Evolutionary conservation across 306 rosid species (phyloP).

Genomic region (Pterocarpus santalinus): DNA sequence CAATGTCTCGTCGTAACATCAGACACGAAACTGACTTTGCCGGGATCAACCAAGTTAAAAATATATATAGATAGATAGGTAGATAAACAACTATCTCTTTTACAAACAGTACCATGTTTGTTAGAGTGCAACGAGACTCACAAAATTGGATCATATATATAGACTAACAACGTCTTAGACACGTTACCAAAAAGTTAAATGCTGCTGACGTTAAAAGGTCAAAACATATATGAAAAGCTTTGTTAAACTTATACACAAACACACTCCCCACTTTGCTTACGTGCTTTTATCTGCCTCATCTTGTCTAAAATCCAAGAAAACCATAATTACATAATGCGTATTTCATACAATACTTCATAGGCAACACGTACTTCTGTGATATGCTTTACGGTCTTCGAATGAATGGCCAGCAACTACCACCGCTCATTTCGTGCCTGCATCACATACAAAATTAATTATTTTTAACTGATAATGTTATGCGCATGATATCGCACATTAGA

Average conservation of each 20-base stretch:
- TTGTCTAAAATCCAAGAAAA: slow-evolving; percentile 20
- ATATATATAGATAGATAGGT: too few relatives aligned
- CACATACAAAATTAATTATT: background rate
- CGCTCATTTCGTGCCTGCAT: slow-evolving; percentile 60
- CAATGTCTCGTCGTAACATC: too few relatives aligned
- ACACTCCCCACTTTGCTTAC: slow-evolving; percentile 1
- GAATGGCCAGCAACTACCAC: slow-evolving; percentile 58
- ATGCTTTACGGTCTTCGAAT: slow-evolving; percentile 36
- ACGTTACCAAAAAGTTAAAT: too few relatives aligned
- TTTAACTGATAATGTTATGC: background rate
- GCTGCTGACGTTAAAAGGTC: too few relatives aligned
- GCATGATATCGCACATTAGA: background rate
- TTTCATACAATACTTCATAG: background rate
- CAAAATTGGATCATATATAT: too few relatives aligned
- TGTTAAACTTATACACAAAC: slow-evolving; percentile 1
- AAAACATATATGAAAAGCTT: too few relatives aligned
- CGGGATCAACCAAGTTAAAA: too few relatives aligned
- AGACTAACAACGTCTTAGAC: too few relatives aligned
- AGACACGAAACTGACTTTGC: too few relatives aligned
- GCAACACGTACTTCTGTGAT: slow-evolving; percentile 38
- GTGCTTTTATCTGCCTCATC: background rate
- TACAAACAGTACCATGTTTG: too few relatives aligned
- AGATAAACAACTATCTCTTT: too few relatives aligned
- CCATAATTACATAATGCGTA: slow-evolving; percentile 3
- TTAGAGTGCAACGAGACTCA: too few relatives aligned